phyloP scores from a whole-genome alignment of 1,284 basidiomycete genomes.

The Tylopilus sp. region DNA sequence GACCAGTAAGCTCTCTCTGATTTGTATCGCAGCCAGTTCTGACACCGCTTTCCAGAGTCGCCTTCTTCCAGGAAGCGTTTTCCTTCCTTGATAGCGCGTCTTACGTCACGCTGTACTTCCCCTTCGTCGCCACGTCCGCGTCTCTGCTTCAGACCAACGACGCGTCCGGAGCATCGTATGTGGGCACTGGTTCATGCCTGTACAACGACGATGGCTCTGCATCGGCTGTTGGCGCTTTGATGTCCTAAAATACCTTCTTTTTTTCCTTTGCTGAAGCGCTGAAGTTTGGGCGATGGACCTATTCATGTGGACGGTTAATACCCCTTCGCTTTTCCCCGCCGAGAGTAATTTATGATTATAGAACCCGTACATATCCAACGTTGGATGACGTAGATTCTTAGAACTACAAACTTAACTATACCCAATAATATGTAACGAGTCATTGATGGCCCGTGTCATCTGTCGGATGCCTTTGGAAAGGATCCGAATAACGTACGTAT shows the following conservation, averaged over 20 bases:
- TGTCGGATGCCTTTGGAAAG: too few relatives aligned
- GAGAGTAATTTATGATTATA: not conserved
- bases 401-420: too few relatives aligned
- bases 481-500: too few relatives aligned
- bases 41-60: slow-evolving; percentile 28
- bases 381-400: too few relatives aligned
- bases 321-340: not conserved
- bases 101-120: slow-evolving; percentile 49
- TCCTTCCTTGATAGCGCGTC: slow-evolving; percentile 41
- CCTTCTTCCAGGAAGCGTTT: slow-evolving; percentile 47
- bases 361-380: too few relatives aligned
- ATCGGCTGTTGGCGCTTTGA: slow-evolving; percentile 37
- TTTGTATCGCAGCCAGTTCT: not conserved
- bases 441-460: too few relatives aligned
- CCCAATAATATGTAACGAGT: too few relatives aligned
- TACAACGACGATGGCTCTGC: slow-evolving; percentile 35
- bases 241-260: slow-evolving; percentile 17
- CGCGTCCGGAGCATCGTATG: slow-evolving; percentile 10
- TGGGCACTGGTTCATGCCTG: slow-evolving; percentile 43
- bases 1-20: slow-evolving; percentile 39
- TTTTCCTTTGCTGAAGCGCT: not conserved
- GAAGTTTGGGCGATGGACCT: not conserved
- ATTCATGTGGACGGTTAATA: not conserved
- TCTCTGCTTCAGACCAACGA: slow-evolving; percentile 31
- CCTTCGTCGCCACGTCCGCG: slow-evolving; percentile 46